Evolutionary conservation across 2,329 filamentous ascomycete genomes (phyloP).

Genomic region (Fusarium miscanthi): DNA sequence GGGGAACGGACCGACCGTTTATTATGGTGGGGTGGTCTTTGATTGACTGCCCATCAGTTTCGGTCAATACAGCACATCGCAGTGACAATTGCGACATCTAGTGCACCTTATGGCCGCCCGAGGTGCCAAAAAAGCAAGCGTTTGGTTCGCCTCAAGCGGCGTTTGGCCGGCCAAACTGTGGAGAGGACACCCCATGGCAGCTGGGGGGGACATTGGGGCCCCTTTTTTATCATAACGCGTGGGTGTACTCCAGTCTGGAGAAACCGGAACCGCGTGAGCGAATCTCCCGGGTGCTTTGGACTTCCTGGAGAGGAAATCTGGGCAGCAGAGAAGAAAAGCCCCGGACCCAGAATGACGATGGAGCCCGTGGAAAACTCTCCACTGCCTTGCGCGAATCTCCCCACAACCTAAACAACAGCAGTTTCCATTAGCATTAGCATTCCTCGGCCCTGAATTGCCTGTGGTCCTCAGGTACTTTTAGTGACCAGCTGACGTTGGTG

Average conservation of each 20-base stretch:
- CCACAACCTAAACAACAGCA: constrained; percentile 34
- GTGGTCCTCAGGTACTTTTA: constrained; percentile 20
- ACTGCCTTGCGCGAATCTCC: constrained; percentile 35
- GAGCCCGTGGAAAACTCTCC: constrained; percentile 20
- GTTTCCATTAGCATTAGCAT: constrained; percentile 31
- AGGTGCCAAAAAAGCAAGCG: constrained; percentile 16
- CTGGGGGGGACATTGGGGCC: constrained; percentile 33
- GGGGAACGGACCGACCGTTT: constrained; percentile 36
- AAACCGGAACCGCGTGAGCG: constrained; percentile 27
- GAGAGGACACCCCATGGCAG: constrained; percentile 47
- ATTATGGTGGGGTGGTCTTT: constrained; percentile 18
- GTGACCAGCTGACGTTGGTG: constrained; percentile 36
- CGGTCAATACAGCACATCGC: constrained; percentile 15
- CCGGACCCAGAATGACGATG: constrained; percentile 29
- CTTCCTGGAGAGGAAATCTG: constrained; percentile 37
- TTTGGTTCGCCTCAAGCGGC: constrained; percentile 60
- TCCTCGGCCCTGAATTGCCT: constrained; percentile 18
- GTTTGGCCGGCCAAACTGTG: constrained; percentile 70
- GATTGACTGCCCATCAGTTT: neutral
- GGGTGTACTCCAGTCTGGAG: constrained; percentile 25
- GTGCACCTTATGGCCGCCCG: constrained; percentile 28
- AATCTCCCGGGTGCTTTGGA: constrained; percentile 21
- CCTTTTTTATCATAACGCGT: constrained; percentile 15
- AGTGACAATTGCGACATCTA: constrained; percentile 14
- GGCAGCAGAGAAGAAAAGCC: constrained; percentile 10